phyloP scores from a whole-genome alignment of 2,329 filamentous ascomycete genomes.

The Coniosporium tulheliwenetii region DNA sequence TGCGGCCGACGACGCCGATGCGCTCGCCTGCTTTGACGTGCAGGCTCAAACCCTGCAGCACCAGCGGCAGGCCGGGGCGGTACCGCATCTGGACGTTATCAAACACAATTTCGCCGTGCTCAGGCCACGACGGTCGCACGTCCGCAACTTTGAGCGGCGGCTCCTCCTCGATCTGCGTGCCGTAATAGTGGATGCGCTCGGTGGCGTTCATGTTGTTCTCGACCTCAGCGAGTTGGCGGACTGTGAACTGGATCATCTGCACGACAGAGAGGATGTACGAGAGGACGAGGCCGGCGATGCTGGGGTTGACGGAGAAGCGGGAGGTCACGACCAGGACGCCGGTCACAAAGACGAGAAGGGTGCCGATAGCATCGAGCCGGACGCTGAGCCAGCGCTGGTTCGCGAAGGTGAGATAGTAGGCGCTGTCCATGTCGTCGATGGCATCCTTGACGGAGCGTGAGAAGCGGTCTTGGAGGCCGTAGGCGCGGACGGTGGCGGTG shows the following conservation, averaged over 20 bases:
- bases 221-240: constrained; percentile 84
- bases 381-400: constrained; percentile 90
- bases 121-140: constrained; percentile 65
- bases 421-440: constrained; percentile 84
- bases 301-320: constrained; percentile 70
- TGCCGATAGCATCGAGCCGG: constrained; percentile 72
- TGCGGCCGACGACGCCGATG: constrained; percentile 68
- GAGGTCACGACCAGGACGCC: constrained; percentile 87
- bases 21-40: constrained; percentile 61
- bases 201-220: constrained; percentile 98
- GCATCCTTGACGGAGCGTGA: constrained; percentile 50
- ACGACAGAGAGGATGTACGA: constrained; percentile 89
- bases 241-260: constrained; percentile 90
- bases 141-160: constrained; percentile 63
- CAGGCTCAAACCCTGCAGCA: constrained; percentile 39
- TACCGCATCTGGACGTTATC: constrained; percentile 37
- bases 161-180: constrained; percentile 73
- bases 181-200: constrained; percentile 83
- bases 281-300: constrained; percentile 73
- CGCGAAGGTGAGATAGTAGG: constrained; percentile 88
- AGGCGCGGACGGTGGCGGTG: constrained; percentile 74
- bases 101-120: constrained; percentile 54
- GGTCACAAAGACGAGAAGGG: constrained; percentile 69
- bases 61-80: constrained; percentile 30
- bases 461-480: constrained; percentile 68